A percentile compares a stretch with the other conserved stretches of the same genome.
Conservation (phyloP, 108 stramenopile genomes). For the Nitzschia inconspicua region DNA sequence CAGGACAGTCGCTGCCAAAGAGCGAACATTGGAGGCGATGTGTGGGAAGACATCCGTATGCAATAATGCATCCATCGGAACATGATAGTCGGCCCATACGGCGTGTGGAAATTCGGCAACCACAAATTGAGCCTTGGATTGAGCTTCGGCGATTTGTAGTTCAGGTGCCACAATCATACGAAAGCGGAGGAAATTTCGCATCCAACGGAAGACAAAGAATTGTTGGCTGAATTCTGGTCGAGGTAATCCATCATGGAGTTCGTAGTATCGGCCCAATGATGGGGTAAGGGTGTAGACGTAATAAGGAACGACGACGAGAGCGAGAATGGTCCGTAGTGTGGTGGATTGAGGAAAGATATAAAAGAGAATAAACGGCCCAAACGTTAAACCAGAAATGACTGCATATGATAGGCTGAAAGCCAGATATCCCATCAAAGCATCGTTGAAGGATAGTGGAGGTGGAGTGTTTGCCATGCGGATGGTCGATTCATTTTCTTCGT, state of each 20-base stretch:
- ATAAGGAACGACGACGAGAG: constrained; percentile 26
- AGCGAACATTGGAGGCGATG: constrained; percentile 23
- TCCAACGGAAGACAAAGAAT: constrained; percentile 9
- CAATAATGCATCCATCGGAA: constrained; percentile 28
- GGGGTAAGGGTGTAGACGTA: constrained; percentile 14
- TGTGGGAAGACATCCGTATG: constrained; percentile 11
- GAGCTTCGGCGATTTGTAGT: constrained; percentile 4
- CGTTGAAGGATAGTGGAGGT: no score
- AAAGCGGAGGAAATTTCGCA: constrained; percentile 14
- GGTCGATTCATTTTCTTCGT: no score
- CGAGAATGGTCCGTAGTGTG: no score
- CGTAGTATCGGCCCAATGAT: constrained; percentile 2
- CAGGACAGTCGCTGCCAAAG: constrained; percentile 60
- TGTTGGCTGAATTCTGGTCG: constrained; percentile 17
- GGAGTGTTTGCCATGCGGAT: no score
- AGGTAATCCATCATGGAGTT: constrained; percentile 6
- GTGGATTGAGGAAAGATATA: no score
- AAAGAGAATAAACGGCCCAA: no score
- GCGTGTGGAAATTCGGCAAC: constrained; percentile 37
- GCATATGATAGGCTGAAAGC: no score
- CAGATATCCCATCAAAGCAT: no score
- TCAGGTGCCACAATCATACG: constrained; percentile 11
- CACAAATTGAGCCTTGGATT: constrained; percentile 26
- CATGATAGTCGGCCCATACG: constrained; percentile 20
- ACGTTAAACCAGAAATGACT: no score